Conservation (phyloP, 306 rosid genomes). For the Datisca glomerata region DNA sequence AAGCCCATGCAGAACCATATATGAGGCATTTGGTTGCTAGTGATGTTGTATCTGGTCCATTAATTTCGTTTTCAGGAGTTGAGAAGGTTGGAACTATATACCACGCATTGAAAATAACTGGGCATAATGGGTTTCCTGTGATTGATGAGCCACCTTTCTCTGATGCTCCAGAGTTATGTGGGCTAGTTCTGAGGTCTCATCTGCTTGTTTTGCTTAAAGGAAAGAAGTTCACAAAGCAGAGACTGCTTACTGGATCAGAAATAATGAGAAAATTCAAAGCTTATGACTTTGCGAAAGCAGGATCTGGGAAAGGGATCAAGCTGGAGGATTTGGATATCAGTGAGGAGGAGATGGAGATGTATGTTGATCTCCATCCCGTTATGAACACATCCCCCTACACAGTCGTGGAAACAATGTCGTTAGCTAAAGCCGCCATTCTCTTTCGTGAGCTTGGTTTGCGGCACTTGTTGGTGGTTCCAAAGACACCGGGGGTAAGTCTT, state of each 20-base stretch:
- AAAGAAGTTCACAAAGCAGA: slow-evolving; percentile 40
- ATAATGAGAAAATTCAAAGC: slow-evolving; percentile 27
- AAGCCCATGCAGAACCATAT: slow-evolving; percentile 67
- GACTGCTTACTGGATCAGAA: slow-evolving; percentile 15
- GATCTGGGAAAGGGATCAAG: slow-evolving; percentile 73
- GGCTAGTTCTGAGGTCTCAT: slow-evolving; percentile 80
- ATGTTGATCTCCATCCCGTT: slow-evolving; percentile 60
- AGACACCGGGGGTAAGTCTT: slow-evolving; percentile 49
- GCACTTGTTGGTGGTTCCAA: slow-evolving; percentile 61
- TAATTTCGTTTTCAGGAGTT: slow-evolving; percentile 48
- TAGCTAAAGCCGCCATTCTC: slow-evolving; percentile 59
- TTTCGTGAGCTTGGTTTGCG: slow-evolving; percentile 63
- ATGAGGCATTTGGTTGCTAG: slow-evolving; percentile 56
- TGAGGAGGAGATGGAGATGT: slow-evolving; percentile 63
- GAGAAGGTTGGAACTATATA: slow-evolving; percentile 59
- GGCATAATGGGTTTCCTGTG: slow-evolving; percentile 88
- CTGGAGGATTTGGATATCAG: slow-evolving; percentile 52
- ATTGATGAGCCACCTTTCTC: slow-evolving; percentile 80
- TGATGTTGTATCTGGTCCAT: slow-evolving; percentile 67
- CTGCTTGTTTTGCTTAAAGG: slow-evolving; percentile 67
- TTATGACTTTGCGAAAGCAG: slow-evolving; percentile 70
- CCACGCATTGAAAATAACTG: slow-evolving; percentile 30
- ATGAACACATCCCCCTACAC: slow-evolving; percentile 54
- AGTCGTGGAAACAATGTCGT: slow-evolving; percentile 58
- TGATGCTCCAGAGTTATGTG: slow-evolving; percentile 54